Percentiles rank a stretch among this genome's conserved stretches.
phyloP scores from a whole-genome alignment of 805 yeast species.

The Pichia eremophila region DNA sequence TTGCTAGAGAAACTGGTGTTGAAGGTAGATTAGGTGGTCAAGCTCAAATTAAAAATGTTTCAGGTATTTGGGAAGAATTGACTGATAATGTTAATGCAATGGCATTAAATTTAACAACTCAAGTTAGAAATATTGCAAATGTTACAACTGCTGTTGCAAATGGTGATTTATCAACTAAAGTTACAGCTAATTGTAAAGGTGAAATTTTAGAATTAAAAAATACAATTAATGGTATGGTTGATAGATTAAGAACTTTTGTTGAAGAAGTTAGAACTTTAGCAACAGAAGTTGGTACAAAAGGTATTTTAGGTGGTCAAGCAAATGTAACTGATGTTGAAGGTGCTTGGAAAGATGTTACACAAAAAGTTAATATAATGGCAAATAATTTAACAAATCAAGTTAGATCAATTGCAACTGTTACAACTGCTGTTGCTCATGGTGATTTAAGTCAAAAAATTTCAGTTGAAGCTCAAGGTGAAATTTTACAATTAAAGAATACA shows the following conservation, averaged over 20 bases:
- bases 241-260: conserved; percentile 72
- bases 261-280: conserved; percentile 80
- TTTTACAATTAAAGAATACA: conserved; percentile 73
- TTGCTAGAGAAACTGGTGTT: conserved; percentile 84
- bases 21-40: conserved; percentile 86
- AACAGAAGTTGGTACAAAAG: conserved; percentile 76
- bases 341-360: conserved; percentile 84
- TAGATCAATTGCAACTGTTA: conserved; percentile 80
- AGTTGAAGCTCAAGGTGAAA: conserved; percentile 87
- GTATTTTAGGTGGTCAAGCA: conserved; percentile 86
- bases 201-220: conserved; percentile 70
- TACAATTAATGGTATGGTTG: conserved; percentile 85
- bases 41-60: conserved; percentile 68
- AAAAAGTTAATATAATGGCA: conserved; percentile 84
- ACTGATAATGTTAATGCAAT: conserved; percentile 84
- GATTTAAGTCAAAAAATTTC: conserved; percentile 78
- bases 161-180: conserved; percentile 74
- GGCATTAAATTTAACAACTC: conserved; percentile 83
- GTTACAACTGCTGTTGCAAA: conserved; percentile 84
- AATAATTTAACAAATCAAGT: conserved; percentile 80
- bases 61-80: conserved; percentile 81
- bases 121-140: conserved; percentile 79
- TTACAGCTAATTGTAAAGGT: conserved; percentile 79
- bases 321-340: conserved; percentile 81
- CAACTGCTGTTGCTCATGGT: conserved; percentile 88